Evolutionary conservation across 148 eudicot species (phyloP).

Genomic region (Pharnaceum exiguum): DNA sequence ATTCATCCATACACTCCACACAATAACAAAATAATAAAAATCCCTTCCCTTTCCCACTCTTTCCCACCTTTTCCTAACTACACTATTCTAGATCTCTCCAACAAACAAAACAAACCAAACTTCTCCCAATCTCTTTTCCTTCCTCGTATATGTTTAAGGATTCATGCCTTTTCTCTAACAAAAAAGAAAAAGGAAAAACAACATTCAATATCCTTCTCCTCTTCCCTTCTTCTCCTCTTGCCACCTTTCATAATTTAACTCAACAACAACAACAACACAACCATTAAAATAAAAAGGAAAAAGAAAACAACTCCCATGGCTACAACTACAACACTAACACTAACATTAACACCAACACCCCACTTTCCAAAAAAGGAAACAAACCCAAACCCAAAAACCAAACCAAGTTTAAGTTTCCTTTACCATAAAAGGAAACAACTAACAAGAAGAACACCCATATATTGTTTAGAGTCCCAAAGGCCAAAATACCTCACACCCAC

Average conservation of each 20-base stretch:
- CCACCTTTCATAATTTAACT: too few relatives aligned
- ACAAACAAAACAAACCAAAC: too few relatives aligned
- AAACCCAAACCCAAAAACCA: slow-evolving; percentile 8
- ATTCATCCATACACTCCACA: too few relatives aligned
- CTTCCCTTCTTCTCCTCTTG: too few relatives aligned
- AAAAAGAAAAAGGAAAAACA: too few relatives aligned
- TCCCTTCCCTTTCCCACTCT: slow-evolving; percentile 17
- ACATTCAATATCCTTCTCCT: too few relatives aligned
- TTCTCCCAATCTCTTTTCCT: background rate
- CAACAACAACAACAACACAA: too few relatives aligned
- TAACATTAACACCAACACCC: too few relatives aligned
- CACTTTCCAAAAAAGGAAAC: slow-evolving; percentile 9
- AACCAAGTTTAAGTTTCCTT: background rate
- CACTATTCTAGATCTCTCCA: slow-evolving; percentile 22
- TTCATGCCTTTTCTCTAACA: background rate
- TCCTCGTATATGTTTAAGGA: background rate
- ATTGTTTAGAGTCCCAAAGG: slow-evolving; percentile 15
- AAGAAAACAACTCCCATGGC: slow-evolving; percentile 5
- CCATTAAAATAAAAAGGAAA: background rate
- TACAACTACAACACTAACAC: too few relatives aligned
- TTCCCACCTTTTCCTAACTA: too few relatives aligned
- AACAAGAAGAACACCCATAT: slow-evolving; percentile 8
- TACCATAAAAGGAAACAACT: background rate
- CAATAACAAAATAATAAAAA: too few relatives aligned
- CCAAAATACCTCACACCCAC: slow-evolving; percentile 4